phyloP scores from a whole-genome alignment of 352 stramenopile species.

The Pythium chondricola region DNA sequence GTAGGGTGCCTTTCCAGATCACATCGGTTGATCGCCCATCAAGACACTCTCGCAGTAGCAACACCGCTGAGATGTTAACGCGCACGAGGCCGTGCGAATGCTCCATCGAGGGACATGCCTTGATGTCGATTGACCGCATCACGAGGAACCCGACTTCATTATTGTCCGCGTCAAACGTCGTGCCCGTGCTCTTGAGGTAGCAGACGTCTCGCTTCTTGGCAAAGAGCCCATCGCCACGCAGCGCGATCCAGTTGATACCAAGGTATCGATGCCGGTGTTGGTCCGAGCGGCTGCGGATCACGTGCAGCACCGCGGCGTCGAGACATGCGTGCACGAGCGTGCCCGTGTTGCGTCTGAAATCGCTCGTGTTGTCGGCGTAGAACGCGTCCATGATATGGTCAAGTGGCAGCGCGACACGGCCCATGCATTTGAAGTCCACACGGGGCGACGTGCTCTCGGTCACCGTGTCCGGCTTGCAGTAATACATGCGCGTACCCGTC shows the following conservation, averaged over 20 bases:
- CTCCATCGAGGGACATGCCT: slow-evolving; percentile 48
- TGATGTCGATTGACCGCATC: slow-evolving; percentile 49
- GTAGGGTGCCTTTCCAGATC: slow-evolving; percentile 53
- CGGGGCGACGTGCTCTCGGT: slow-evolving; percentile 29
- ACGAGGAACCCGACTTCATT: slow-evolving; percentile 48
- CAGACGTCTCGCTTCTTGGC: slow-evolving; percentile 55
- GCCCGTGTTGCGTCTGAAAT: slow-evolving; percentile 46
- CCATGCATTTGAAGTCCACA: slow-evolving; percentile 64
- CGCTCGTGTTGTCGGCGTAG: slow-evolving; percentile 54
- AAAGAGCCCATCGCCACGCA: slow-evolving; percentile 38
- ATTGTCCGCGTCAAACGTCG: slow-evolving; percentile 33
- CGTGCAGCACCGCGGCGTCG: slow-evolving; percentile 54
- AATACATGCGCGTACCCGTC: slow-evolving; percentile 58
- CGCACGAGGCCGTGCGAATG: slow-evolving; percentile 41
- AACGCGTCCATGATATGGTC: slow-evolving; percentile 39
- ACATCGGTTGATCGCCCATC: slow-evolving; percentile 35
- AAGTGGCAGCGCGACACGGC: slow-evolving; percentile 42
- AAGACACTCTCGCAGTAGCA: slow-evolving; percentile 50
- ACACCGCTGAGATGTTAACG: slow-evolving; percentile 42
- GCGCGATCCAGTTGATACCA: slow-evolving; percentile 61
- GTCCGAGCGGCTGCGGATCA: slow-evolving; percentile 30
- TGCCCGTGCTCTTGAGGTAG: slow-evolving; percentile 49
- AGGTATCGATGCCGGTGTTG: slow-evolving; percentile 47
- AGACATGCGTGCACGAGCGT: slow-evolving; percentile 55
- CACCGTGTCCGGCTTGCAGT: slow-evolving; percentile 24